Base-by-base conservation (phyloP, 1,284 basidiomycete species). In the Psilocybe mexicana region DNA sequence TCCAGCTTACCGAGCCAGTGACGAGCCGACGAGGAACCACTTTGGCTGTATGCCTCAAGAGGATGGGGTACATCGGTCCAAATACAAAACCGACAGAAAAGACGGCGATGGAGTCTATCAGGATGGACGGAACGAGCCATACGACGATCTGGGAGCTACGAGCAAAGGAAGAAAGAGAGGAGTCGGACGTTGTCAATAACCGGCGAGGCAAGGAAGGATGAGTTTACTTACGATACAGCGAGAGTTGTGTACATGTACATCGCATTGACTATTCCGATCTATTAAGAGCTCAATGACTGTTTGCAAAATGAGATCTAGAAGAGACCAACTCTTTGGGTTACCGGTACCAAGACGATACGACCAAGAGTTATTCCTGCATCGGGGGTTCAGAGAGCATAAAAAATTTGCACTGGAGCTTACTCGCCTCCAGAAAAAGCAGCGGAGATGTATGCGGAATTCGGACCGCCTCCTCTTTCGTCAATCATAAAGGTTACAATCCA, bases 51-150 rank as follows among this genome's bases (percentile, higher is more conserved):
- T 83, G 77, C 64, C 81, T 82, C 71, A 87, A 82, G 10, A 82
- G 78, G 60, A 87, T 84, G 1, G 86, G 86, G 65, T 85, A 89
- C 74, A 87, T 81, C 0, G 86, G 86, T 0, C 81, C 80, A 8
- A 83, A 71, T 11, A 82, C 66, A 11, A 81, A 52, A 36, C 87
- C 86, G 54, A 86, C 74, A 45, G 85, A 64, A 3, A 81, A 77
- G 44, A 85, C 81, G 2, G 83, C 79, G n/a, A 87, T 70, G 0
- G 82, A 84, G 64, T 82, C 80, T 25, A 79, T 79, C 40, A 85
- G 70, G 36, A 88, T 70, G 7, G 79, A 81, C 10, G 82, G 81
- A 2, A 85, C 81, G 30, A 83, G 76, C 87, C 87, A 90, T 40
- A 89, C 74, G 26, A 85, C 74, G 11, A 86, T 64, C 65, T 87